Evolutionary conservation across 768 basidiomycete species (phyloP), one percentile per base, ranked within the genome.

Genomic region (Holtermannia corniformis): DNA sequence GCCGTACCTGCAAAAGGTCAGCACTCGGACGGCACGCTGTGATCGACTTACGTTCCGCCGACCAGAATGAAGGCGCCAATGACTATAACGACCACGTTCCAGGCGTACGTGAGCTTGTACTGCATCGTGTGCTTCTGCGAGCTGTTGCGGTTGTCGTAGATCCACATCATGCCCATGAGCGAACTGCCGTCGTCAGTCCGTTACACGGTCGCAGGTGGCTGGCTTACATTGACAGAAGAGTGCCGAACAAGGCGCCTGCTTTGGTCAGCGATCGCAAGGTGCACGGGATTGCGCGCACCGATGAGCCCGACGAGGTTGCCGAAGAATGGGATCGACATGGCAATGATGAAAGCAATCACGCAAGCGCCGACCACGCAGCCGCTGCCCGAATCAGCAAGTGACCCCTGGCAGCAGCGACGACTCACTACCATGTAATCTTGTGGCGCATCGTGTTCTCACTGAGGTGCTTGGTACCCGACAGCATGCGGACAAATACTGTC

Each of bases 291-390:
- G n/a, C n/a, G n/a, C n/a, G n/a, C n/a, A 2, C 59, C 62, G 16
- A 60, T 46, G 5, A 64, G 52, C 14, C 62, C 62, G 24, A 64
- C 49, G n/a, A 60, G 42, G 25, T 49, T 53, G 24, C 49, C 42
- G 47, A 60, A 60, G 44, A 60, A 56, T 2, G 59, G 59, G 25
- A 60, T 51, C 13, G 59, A 48, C 40, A 49, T 49, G 21, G 51
- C 51, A 7, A 57, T 20, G 28, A 59, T 46, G 49, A 51, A 59
- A 3, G 57, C 51, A 22, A 55, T 14, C 7, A 43, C 44, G 14
- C 59, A 53, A 44, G 49, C 50, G 22, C 47, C 55, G 13, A 43
- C 42, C 20, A 55, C 50, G 24, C 41, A 50, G 1, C 50, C 52
- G 7, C n/a, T n/a, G n/a, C n/a, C n/a, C n/a, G n/a, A n/a, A n/a